phyloP scores from a whole-genome alignment of 1,284 basidiomycete species.

The Cerioporus squamosus region DNA sequence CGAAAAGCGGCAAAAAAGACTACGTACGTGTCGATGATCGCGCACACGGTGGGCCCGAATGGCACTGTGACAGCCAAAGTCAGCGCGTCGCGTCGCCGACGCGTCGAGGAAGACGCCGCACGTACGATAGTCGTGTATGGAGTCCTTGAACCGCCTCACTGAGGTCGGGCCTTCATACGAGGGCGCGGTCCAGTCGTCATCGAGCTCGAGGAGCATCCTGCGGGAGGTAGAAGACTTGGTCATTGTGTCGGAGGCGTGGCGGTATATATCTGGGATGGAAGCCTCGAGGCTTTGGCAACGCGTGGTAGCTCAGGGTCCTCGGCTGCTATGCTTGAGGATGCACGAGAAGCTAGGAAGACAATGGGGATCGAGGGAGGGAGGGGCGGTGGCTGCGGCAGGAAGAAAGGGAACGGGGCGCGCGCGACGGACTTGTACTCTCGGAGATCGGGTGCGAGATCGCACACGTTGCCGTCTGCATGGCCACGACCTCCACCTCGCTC shows the following conservation, averaged over 20 bases:
- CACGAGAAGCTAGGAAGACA: too few relatives aligned
- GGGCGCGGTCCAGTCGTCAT: constrained; percentile 11
- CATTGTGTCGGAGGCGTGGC: background rate
- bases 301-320: too few relatives aligned
- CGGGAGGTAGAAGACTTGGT: background rate
- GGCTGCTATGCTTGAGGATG: too few relatives aligned
- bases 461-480: too few relatives aligned
- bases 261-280: too few relatives aligned
- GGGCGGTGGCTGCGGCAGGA: too few relatives aligned
- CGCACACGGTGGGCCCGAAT: constrained; percentile 42
- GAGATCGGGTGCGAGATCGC: too few relatives aligned
- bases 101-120: constrained; percentile 1
- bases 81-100: background rate
- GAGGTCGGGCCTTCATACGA: constrained; percentile 12
- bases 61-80: constrained; percentile 32
- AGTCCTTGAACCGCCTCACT: constrained; percentile 21
- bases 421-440: too few relatives aligned
- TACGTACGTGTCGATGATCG: constrained; percentile 48
- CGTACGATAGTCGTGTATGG: constrained; percentile 52
- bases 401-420: too few relatives aligned
- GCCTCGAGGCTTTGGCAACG: too few relatives aligned
- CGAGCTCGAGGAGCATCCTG: constrained; percentile 24
- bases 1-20: background rate
- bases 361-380: too few relatives aligned
- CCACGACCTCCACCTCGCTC: too few relatives aligned